phyloP scores from a whole-genome alignment of 768 basidiomycete genomes.

The Hygrophoropsis aurantiaca region DNA sequence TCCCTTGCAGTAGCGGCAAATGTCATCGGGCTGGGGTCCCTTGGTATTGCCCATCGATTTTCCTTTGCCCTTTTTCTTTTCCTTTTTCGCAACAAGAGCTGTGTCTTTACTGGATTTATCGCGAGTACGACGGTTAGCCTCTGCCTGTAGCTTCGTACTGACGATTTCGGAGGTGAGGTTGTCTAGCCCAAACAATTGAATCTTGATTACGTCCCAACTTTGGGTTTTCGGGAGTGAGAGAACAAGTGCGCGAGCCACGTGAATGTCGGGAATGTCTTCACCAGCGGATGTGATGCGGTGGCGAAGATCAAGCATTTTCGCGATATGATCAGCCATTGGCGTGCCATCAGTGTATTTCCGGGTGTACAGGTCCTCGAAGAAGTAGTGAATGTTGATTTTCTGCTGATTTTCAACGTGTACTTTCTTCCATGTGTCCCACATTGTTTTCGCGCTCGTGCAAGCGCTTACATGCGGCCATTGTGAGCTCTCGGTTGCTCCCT shows the following conservation, averaged over 20 bases:
- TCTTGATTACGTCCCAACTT: constrained; percentile 4
- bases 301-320: constrained; percentile 10
- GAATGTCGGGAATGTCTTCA: constrained; percentile 6
- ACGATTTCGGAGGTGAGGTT: constrained; percentile 6
- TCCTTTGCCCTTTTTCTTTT: too few species aligned
- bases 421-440: too few species aligned
- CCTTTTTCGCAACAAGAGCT: neutral
- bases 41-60: neutral
- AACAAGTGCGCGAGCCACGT: constrained; percentile 2
- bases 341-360: constrained; percentile 8
- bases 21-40: too few species aligned
- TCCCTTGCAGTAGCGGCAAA: neutral
- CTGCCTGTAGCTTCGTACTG: constrained; percentile 4
- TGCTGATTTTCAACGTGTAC: constrained; percentile 10
- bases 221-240: constrained; percentile 4
- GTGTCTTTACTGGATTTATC: too few species aligned
- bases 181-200: constrained; percentile 1
- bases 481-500: constrained; percentile 5
- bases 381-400: constrained; percentile 12
- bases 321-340: constrained; percentile 10
- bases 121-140: neutral
- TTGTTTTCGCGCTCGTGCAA: neutral
- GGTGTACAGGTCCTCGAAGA: constrained; percentile 11
- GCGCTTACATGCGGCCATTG: constrained; percentile 7
- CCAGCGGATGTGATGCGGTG: constrained; percentile 8